phyloP scores from a whole-genome alignment of 768 basidiomycete species.

The Hypholoma sublateritium region DNA sequence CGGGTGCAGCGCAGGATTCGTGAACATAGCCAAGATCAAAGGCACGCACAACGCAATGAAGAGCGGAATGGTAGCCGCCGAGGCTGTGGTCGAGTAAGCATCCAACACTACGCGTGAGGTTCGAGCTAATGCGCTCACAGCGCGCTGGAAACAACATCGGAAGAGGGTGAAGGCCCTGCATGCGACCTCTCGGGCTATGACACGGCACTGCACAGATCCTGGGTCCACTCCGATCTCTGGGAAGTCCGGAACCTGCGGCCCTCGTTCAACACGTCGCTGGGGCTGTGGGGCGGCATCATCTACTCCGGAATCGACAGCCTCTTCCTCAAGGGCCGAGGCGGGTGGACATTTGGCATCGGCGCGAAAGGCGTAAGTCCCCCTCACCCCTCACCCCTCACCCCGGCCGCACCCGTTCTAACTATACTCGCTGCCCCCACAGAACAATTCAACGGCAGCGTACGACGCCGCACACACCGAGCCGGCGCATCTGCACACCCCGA shows the following conservation, averaged over 20 bases:
- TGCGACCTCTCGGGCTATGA: conserved; percentile 78
- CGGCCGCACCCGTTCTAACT: background rate
- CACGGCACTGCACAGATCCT: conserved; percentile 64
- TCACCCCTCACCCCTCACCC: background rate
- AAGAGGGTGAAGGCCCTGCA: conserved; percentile 18
- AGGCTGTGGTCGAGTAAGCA: conserved; percentile 63
- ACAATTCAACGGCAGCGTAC: conserved; percentile 27
- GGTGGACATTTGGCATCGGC: conserved; percentile 83
- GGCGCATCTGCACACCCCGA: conserved; percentile 66
- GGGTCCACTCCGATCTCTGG: conserved; percentile 83
- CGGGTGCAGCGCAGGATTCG: conserved; percentile 93
- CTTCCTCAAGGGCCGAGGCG: conserved; percentile 79
- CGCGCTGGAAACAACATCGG: conserved; percentile 11
- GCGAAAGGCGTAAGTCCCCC: conserved; percentile 11
- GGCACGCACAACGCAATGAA: conserved; percentile 99
- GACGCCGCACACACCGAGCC: conserved; percentile 75
- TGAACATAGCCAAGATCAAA: conserved; percentile 97
- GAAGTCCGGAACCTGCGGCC: conserved; percentile 93
- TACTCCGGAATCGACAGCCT: conserved; percentile 91
- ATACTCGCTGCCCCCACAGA: conserved; percentile 12
- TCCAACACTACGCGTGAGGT: background rate
- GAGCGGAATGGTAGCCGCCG: conserved; percentile 95
- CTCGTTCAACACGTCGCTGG: conserved; percentile 78
- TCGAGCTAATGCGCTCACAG: conserved; percentile 39
- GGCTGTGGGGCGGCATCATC: conserved; percentile 82